Base-by-base conservation (phyloP, 2,329 filamentous ascomycete genomes). In the Fusarium tjaetaba region DNA sequence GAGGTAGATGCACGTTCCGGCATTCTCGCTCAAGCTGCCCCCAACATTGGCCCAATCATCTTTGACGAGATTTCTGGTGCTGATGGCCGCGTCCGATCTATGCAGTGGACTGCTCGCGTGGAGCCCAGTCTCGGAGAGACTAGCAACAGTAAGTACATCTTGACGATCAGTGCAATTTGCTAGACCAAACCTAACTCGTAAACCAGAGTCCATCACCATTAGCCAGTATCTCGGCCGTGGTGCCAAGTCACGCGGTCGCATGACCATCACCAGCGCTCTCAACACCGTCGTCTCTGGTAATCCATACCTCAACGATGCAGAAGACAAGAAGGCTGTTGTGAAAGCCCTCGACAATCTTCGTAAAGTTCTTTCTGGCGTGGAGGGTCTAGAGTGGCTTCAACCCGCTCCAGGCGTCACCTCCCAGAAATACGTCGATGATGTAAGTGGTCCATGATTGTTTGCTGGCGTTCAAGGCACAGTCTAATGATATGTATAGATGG, bases 141-240 rank as follows among this genome's bases (percentile, higher is more conserved):
- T 16, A 55, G 48, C n/a, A 65, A 41, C 28, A 64, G 63, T 65
- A 64, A 48, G 48, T 56, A 11, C 14, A 22, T 5, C 28, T 42
- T 42, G 8, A 11, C 10, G 20, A 1, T 5, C 4, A 1, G 0
- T 30, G 20, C 20, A 9, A 48, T 11, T 7, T 2, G 8, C 22
- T 0, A 26, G 10, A 64, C 15, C 11, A n/a, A 22, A 11, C 1
- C 34, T 65, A 64, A 65, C 48, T 26, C 3, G 0, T 26, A 16
- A 16, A 41, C 7, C 41, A 65, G 63, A 65, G 18, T 55, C 63
- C 41, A 65, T 65, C 32, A 65, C 63, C 7, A 55, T 65, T 22
- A 64, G 63, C 59, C 63, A 65, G 59, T 65, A 65, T 16, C 59
- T 65, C 4, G 63, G 63, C 20, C 63, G 63, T 38, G 63, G 63